Base-by-base conservation (phyloP, 2,329 filamentous ascomycete genomes). In the Leptodontidium sp. region DNA sequence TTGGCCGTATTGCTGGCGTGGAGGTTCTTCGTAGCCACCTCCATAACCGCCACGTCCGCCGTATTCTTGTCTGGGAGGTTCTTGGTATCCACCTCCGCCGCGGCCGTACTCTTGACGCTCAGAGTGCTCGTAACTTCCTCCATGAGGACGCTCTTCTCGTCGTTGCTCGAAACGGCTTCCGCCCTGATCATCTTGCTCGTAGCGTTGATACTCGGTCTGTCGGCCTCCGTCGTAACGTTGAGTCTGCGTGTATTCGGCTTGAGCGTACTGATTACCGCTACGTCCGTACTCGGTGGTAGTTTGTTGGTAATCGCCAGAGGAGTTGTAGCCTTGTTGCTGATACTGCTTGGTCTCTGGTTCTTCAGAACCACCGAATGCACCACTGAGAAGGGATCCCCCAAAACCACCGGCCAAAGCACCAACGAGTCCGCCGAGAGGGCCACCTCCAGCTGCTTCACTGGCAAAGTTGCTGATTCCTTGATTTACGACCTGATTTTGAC, bases 401-500 rank as follows among this genome's bases (percentile, higher is more conserved):
- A 91, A 78, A 43, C 87, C 89, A 52, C 87, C 86, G 35, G 92
- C 91, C 43, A 92, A 80, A 35, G 90, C 88, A 65, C 90, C 90
- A 14, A 97, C 83, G 53, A 97, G 81, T 29, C 90, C 90, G 38
- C 91, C 91, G 1, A 93, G 78, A 12, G 87, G 87, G 61, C 90
- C 88, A 59, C 89, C 89, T 55, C 88, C 88, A 61, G 88, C 85
- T 58, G 87, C 87, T 73, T 90, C 85, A 68, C 86, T 84, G 8
- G 86, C 87, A 64, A 86, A 77, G 74, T 86, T 84, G 75, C 83
- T 82, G 67, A 87, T 80, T 38, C 80, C 79, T 71, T 73, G 61
- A 69, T 73, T 58, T 65, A 72, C 76, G 58, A 70, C 74, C 59
- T 75, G 73, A 17, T 73, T 74, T 65, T 75, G 63, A 62, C 75